Conservation (phyloP, 305 asterid genomes). For the Solanum hybrid region DNA sequence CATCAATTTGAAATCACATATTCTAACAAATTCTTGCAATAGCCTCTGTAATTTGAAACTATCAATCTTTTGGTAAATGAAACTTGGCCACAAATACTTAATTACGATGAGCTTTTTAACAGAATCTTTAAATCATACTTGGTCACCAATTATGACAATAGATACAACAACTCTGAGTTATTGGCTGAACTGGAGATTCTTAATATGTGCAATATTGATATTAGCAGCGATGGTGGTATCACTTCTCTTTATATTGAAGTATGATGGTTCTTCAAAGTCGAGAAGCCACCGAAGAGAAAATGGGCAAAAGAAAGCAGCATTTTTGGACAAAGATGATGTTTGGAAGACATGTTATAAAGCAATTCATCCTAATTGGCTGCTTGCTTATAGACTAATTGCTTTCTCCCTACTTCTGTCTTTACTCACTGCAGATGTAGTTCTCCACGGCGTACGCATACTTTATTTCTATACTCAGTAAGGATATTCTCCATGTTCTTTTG, state of each 20-base stretch:
- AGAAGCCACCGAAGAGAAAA: conserved; percentile 11
- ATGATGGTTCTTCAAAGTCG: conserved; percentile 37
- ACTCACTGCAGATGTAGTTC: conserved; percentile 39
- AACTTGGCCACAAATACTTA: background rate
- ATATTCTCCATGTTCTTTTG: background rate
- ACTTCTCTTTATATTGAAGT: conserved; percentile 50
- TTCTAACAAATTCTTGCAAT: background rate
- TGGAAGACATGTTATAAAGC: conserved; percentile 63
- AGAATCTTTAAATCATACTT: conserved; percentile 26
- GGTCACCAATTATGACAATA: conserved; percentile 43
- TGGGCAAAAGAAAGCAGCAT: conserved; percentile 23
- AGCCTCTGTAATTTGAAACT: background rate
- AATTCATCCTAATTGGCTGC: conserved; percentile 66
- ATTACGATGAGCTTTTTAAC: conserved; percentile 20
- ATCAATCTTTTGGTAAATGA: background rate
- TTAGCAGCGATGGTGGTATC: conserved; percentile 30
- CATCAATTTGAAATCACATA: background rate
- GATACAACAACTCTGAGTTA: conserved; percentile 47
- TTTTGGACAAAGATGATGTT: conserved; percentile 46
- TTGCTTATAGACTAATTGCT: conserved; percentile 52
- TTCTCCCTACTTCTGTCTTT: conserved; percentile 44
- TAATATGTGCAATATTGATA: conserved; percentile 61
- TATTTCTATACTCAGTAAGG: conserved; percentile 76
- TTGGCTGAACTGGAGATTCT: conserved; percentile 91
- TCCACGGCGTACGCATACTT: conserved; percentile 25